Percentiles rank a stretch among this genome's conserved stretches.
Evolutionary conservation across 352 stramenopile genomes (phyloP).

Genomic region (Plasmopara viticola): DNA sequence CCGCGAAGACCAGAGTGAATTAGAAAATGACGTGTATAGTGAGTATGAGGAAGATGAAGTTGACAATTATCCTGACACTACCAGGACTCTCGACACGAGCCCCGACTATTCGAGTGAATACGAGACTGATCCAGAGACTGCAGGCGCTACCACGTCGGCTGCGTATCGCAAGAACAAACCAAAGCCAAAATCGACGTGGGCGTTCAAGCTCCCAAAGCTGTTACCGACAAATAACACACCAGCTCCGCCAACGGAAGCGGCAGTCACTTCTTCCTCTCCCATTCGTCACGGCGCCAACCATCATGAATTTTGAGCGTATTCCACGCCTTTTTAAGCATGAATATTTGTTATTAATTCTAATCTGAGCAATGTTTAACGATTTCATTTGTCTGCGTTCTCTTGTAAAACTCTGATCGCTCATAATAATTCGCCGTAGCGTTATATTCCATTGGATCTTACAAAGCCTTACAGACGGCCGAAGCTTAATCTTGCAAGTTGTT

Average conservation of each 20-base stretch:
- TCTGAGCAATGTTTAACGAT: background rate
- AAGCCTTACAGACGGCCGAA: too few species aligned
- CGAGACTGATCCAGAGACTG: conserved; percentile 25
- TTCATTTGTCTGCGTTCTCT: too few species aligned
- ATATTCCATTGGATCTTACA: too few species aligned
- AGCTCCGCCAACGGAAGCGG: conserved; percentile 15
- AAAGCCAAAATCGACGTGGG: conserved; percentile 36
- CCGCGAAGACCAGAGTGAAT: conserved; percentile 21
- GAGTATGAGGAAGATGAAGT: conserved; percentile 14
- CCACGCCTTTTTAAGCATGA: conserved; percentile 4
- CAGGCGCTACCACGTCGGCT: conserved; percentile 24
- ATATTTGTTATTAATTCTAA: background rate
- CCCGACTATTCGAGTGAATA: conserved; percentile 27
- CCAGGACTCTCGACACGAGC: conserved; percentile 17
- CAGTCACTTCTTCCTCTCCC: conserved; percentile 24
- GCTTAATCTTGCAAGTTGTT: too few species aligned
- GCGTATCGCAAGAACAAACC: conserved; percentile 30
- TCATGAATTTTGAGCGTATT: conserved; percentile 43
- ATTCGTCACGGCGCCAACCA: conserved; percentile 41
- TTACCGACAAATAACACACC: conserved; percentile 21
- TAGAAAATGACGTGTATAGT: conserved; percentile 15
- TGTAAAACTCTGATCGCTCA: too few species aligned
- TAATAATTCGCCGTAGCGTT: too few species aligned
- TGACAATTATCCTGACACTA: conserved; percentile 17
- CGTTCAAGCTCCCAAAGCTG: conserved; percentile 39